A percentile compares a stretch with the other conserved stretches of the same genome.
Evolutionary conservation across 306 rosid species (phyloP).

Genomic region (Trifolium dubium): DNA sequence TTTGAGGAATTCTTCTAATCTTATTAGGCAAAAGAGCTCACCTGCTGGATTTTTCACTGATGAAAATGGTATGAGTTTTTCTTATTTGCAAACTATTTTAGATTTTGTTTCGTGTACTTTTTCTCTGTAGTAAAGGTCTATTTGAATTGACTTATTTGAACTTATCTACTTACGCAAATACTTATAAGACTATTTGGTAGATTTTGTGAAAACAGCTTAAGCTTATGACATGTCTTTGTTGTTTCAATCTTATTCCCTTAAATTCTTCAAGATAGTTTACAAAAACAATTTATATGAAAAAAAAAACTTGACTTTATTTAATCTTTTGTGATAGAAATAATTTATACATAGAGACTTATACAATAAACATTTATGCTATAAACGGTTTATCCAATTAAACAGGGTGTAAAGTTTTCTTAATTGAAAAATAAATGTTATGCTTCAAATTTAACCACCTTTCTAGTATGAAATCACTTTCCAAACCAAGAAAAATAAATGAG

Average conservation of each 20-base stretch:
- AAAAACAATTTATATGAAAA: not conserved
- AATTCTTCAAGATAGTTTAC: not conserved
- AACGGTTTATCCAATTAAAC: too few species aligned
- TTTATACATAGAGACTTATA: too few species aligned
- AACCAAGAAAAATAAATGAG: not conserved
- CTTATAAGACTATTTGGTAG: not conserved
- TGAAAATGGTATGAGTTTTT: slow-evolving; percentile 61
- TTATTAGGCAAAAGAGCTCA: slow-evolving; percentile 69
- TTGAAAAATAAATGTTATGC: too few species aligned
- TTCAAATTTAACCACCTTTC: too few species aligned
- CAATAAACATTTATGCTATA: too few species aligned
- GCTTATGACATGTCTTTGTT: not conserved
- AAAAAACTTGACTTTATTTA: too few species aligned
- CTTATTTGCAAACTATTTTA: not conserved
- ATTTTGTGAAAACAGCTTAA: not conserved
- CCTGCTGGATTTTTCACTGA: slow-evolving; percentile 68
- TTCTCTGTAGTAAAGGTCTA: not conserved
- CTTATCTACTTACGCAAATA: not conserved
- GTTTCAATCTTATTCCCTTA: too few species aligned
- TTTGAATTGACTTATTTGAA: not conserved
- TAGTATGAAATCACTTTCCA: not conserved
- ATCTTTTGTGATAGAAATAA: too few species aligned
- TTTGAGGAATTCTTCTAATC: slow-evolving; percentile 54
- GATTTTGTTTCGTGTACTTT: not conserved
- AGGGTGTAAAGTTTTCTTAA: too few species aligned